Percentiles rank a stretch among this genome's conserved stretches.
These are phyloP conservation scores for Cercospora canescens DNA, from an alignment of 2,329 filamentous ascomycete genomes.

Conservation along the genomic window DNA sequence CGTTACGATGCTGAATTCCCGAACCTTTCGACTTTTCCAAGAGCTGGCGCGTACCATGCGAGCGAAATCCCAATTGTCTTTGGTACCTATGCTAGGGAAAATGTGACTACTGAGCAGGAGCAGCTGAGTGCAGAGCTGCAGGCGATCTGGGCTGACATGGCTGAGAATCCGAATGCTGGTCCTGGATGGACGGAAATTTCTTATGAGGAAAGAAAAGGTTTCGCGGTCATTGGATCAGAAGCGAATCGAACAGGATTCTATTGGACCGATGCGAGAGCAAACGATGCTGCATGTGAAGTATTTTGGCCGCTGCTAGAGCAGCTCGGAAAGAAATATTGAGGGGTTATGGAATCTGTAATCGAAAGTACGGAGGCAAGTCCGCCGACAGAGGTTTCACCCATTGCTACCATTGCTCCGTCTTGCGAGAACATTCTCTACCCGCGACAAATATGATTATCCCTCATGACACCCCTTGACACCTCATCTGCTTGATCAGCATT, in stretches of 20 bases:
- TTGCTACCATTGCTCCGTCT: background rate
- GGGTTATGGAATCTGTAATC: background rate
- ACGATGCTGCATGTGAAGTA: background rate
- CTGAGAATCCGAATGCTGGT: slow-evolving; percentile 38
- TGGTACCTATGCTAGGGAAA: slow-evolving; percentile 32
- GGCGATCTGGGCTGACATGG: slow-evolving; percentile 39
- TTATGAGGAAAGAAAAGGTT: background rate
- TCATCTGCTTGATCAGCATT: background rate
- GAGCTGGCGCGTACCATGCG: slow-evolving; percentile 34
- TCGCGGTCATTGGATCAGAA: background rate
- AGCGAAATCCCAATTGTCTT: slow-evolving; percentile 40
- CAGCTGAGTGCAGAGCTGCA: slow-evolving; percentile 35
- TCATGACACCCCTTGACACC: background rate
- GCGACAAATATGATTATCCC: background rate
- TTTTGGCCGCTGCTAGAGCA: background rate
- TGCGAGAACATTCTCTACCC: background rate
- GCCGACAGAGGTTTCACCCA: background rate
- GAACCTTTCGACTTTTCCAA: background rate
- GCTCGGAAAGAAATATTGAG: background rate
- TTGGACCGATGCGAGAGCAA: background rate
- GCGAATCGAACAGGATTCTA: background rate
- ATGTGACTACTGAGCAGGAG: slow-evolving; percentile 35
- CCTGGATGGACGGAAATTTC: slow-evolving; percentile 36
- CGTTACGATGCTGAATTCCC: background rate
- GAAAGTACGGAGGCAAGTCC: background rate